A percentile compares a stretch with the other conserved stretches of the same genome.
Evolutionary conservation across 23 red algal species (phyloP).

Genomic region (Gracilariopsis chorda): DNA sequence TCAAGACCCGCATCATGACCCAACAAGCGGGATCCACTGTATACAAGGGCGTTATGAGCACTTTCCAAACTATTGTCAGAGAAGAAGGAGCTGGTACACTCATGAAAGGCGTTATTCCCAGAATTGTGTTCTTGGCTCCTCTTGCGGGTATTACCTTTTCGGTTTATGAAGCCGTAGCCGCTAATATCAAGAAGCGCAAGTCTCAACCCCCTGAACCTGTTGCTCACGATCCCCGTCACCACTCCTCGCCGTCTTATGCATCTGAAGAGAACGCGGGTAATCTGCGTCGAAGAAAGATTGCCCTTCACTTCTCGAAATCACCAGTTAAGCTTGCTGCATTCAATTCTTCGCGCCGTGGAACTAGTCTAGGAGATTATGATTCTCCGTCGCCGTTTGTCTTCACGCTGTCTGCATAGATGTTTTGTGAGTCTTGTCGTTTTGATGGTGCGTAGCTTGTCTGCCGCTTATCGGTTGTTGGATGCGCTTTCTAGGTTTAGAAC

Average conservation of each 20-base stretch:
- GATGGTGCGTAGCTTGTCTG: too few species aligned
- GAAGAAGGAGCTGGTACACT: slow-evolving; percentile 94
- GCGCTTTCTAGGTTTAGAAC: too few species aligned
- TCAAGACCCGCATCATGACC: slow-evolving; percentile 99
- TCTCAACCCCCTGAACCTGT: neutral
- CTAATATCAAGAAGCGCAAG: slow-evolving; percentile 68
- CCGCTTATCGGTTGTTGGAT: too few species aligned
- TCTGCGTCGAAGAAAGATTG: neutral
- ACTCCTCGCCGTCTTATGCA: neutral
- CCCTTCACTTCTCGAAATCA: slow-evolving; percentile 40
- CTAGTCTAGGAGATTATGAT: slow-evolving; percentile 43
- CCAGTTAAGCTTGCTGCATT: slow-evolving; percentile 10
- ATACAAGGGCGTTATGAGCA: slow-evolving; percentile 77
- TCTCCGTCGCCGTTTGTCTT: slow-evolving; percentile 44
- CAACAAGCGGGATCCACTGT: slow-evolving; percentile 64
- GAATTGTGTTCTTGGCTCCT: slow-evolving; percentile 94
- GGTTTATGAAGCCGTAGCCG: slow-evolving; percentile 89
- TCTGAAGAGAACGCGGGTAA: neutral
- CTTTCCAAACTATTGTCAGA: slow-evolving; percentile 70
- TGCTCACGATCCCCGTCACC: neutral
- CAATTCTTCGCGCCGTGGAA: neutral
- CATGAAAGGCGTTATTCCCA: slow-evolving; percentile 90
- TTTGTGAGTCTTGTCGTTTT: too few species aligned
- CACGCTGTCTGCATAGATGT: neutral
- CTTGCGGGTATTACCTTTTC: slow-evolving; percentile 97